phyloP scores from a whole-genome alignment of 768 basidiomycete species.

The Tulasnella sp. region DNA sequence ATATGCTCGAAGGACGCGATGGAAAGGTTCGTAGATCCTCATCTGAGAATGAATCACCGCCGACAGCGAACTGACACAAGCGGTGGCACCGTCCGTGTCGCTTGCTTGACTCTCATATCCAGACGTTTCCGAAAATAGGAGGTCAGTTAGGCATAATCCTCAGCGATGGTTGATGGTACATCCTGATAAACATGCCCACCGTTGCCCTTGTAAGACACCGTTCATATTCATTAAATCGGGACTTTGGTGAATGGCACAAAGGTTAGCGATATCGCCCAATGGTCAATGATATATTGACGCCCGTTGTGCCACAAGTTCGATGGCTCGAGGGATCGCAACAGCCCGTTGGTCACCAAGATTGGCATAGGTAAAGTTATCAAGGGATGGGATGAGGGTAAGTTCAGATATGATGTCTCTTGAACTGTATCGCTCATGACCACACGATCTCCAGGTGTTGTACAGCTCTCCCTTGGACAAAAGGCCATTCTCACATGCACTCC shows the following conservation, averaged over 20 bases:
- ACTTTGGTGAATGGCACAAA: slow-evolving; percentile 54
- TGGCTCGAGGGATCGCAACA: slow-evolving; percentile 33
- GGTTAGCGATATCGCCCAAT: no score
- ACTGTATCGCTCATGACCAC: slow-evolving; percentile 18
- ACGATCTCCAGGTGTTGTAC: slow-evolving; percentile 47
- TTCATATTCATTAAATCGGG: slow-evolving; percentile 72
- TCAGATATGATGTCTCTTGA: not conserved
- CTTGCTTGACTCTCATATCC: slow-evolving; percentile 33
- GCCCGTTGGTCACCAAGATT: slow-evolving; percentile 58
- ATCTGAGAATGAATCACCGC: not conserved
- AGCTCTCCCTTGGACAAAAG: slow-evolving; percentile 68
- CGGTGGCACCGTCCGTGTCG: no score
- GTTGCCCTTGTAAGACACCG: slow-evolving; percentile 39
- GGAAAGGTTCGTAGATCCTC: not conserved
- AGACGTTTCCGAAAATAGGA: slow-evolving; percentile 53
- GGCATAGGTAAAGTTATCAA: slow-evolving; percentile 76
- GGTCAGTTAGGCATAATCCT: slow-evolving; percentile 35
- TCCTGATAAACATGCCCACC: slow-evolving; percentile 14
- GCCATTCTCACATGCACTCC: slow-evolving; percentile 54
- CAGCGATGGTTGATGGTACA: slow-evolving; percentile 15
- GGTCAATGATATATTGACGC: not conserved
- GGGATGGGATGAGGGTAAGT: slow-evolving; percentile 82
- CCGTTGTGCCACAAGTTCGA: slow-evolving; percentile 13
- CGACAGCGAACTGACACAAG: not conserved
- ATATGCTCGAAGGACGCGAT: not conserved